Evolutionary conservation across 2,329 filamentous ascomycete species (phyloP), one percentile per base, ranked within the genome.

Genomic region (Lecanicillium sp.): DNA sequence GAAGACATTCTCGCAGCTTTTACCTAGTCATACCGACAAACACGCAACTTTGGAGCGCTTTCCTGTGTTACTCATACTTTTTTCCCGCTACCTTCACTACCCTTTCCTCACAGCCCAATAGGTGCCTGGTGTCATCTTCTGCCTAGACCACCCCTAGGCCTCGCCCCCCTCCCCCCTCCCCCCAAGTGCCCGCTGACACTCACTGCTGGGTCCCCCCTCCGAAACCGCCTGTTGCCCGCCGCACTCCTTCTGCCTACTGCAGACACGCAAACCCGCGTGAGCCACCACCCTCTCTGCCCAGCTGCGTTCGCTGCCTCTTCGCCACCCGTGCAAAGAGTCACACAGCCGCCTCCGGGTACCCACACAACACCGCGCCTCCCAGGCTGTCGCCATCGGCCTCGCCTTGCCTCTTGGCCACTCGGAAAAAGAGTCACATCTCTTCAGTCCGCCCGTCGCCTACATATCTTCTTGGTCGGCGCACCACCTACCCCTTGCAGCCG

Each of bases 261-360:
- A n/a, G 17, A 17, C 29, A 43, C 19, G n/a, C n/a, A n/a, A 27
- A 14, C 24, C 56, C 56, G 53, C 58, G 55, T 60, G 58, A n/a
- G 58, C 59, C 56, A 55, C 50, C 59, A 26, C 21, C 27, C 40
- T 33, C 14, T 29, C n/a, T n/a, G n/a, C n/a, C n/a, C n/a, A n/a
- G n/a, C n/a, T n/a, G n/a, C n/a, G n/a, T n/a, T 45, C 24, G 24
- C 33, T 45, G 24, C 60, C 55, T 60, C 60, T 61, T 55, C 57
- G 62, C 63, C 61, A 62, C 65, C 64, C 65, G 59, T 58, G 48
- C 59, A 56, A 64, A 59, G 64, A 67, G 64, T 67, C 64, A 67
- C 63, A 67, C 56, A 54, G 55, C 51, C 43, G 44, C 49, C 52
- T 53, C 51, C 55, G 54, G 50, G 54, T 58, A 55, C 49, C 53